These are phyloP conservation scores for Avena insularis DNA, from an alignment of 176 grass and related monocot species.

Conservation along the genomic window DNA sequence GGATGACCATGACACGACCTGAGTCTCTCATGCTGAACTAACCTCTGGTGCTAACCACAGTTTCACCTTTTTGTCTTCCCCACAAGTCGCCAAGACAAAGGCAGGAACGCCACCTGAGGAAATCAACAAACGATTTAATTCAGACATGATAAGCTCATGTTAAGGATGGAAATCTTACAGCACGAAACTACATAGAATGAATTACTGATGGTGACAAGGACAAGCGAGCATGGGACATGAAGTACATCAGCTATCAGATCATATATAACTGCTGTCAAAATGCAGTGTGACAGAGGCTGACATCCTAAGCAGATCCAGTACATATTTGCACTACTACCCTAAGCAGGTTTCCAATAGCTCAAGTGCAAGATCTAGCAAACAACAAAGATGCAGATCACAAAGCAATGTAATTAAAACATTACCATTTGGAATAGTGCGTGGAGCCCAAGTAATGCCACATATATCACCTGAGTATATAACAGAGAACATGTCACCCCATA, in stretches of 20 bases:
- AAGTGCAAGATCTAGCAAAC: too few relatives aligned
- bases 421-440: slow-evolving; percentile 66
- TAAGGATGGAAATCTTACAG: neutral
- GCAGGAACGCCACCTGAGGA: slow-evolving; percentile 56
- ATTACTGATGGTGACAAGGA: neutral
- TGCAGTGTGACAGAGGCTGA: neutral
- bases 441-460: slow-evolving; percentile 80
- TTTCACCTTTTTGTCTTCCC: slow-evolving; percentile 91
- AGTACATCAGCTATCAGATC: neutral
- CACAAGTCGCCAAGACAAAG: slow-evolving; percentile 60
- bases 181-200: neutral
- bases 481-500: slow-evolving; percentile 25
- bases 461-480: slow-evolving; percentile 70
- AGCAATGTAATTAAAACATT: slow-evolving; percentile 7
- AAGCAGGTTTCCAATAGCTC: neutral
- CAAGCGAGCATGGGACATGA: neutral
- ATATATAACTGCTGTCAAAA: neutral
- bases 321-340: neutral
- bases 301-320: neutral
- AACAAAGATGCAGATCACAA: neutral
- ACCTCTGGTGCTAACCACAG: slow-evolving; percentile 76
- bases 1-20: neutral
- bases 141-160: slow-evolving; percentile 25
- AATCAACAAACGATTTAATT: slow-evolving; percentile 18
- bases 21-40: slow-evolving; percentile 41